Evolutionary conservation across 805 yeast genomes (phyloP), one percentile per base, ranked within the genome.

Genomic region (Wickerhamomyces bovis): DNA sequence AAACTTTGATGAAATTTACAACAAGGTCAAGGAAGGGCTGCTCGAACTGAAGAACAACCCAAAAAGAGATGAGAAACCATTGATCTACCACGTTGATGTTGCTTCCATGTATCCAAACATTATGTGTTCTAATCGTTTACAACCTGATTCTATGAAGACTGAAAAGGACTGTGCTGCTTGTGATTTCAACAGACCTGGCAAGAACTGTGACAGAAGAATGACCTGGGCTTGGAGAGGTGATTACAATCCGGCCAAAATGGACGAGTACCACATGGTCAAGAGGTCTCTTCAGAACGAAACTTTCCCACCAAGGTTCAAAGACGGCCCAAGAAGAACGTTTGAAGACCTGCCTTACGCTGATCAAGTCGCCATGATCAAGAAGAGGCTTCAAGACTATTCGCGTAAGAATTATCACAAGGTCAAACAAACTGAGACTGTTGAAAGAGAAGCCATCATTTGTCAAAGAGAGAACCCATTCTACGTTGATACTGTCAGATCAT

Each of bases 151-250:
- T 4, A 92, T 94, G 89, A 90, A 94, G 54, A 71, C 84, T 0
- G 98, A 92, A 60, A 87, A 87, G 56, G 96, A 89, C 59, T 95
- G 99, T 68, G 98, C 99, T 0, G 81, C 95, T 38, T 95, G 99
- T 70, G 99, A 94, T 57, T 95, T 89, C 68, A 94, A 94, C 63
- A 72, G 96, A 47, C 98, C 97, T 0, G 97, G 95, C 6, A 94
- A 94, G 60, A 76, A 75, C 11, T 94, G 99, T 70, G 99, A 92
- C 57, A 73, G 99, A 60, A 71, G 92, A 46, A 67, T 94, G 46
- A 86, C 90, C 0, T 94, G 99, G 99, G 76, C 96, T 7, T 94
- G 99, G 98, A 81, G 99, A 71, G 99, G 98, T 44, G 99, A 94
- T 57, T 95, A 74, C 58, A 85, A 74, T 53, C 98, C 99, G 0